These are phyloP conservation scores for Paraphaeosphaeria sporulosa DNA, from an alignment of 2,329 filamentous ascomycete species.

Conservation along the genomic window DNA sequence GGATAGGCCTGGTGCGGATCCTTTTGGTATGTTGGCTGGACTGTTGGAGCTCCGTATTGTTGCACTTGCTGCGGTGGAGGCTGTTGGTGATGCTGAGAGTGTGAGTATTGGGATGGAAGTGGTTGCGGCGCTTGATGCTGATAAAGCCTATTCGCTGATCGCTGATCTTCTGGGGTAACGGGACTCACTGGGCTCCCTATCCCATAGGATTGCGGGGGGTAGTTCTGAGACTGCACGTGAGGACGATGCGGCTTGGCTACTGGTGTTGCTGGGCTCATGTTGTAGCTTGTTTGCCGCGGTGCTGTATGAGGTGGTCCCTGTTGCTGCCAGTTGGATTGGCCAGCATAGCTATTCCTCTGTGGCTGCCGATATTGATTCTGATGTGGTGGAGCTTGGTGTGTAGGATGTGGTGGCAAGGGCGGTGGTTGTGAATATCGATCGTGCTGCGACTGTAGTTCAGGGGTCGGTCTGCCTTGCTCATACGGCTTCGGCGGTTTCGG, in stretches of 20 bases:
- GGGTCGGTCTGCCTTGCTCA: conserved; percentile 34
- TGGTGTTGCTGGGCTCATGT: conserved; percentile 36
- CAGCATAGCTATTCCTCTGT: conserved; percentile 19
- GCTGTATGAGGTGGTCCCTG: conserved; percentile 27
- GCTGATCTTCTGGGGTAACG: conserved; percentile 40
- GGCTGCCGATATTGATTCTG: conserved; percentile 30
- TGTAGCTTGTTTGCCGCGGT: conserved; percentile 31
- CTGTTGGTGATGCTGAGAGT: conserved; percentile 26
- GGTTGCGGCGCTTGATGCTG: conserved; percentile 29
- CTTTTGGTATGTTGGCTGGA: conserved; percentile 14
- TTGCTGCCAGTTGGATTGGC: conserved; percentile 27
- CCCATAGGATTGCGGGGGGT: conserved; percentile 31
- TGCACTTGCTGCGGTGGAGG: conserved; percentile 27
- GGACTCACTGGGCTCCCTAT: conserved; percentile 49
- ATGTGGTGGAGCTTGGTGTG: conserved; percentile 32
- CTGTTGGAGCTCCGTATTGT: conserved; percentile 18
- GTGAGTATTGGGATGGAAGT: conserved; percentile 21
- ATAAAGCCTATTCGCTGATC: conserved; percentile 25
- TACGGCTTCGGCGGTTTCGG: conserved; percentile 57
- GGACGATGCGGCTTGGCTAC: conserved; percentile 37
- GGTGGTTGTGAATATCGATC: conserved; percentile 42
- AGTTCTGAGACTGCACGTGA: conserved; percentile 35
- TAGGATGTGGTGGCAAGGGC: conserved; percentile 43
- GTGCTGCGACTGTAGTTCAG: conserved; percentile 32
- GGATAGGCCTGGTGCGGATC: conserved; percentile 16